phyloP scores from a whole-genome alignment of 2,329 filamentous ascomycete species.

The Fusarium fujikuroi region DNA sequence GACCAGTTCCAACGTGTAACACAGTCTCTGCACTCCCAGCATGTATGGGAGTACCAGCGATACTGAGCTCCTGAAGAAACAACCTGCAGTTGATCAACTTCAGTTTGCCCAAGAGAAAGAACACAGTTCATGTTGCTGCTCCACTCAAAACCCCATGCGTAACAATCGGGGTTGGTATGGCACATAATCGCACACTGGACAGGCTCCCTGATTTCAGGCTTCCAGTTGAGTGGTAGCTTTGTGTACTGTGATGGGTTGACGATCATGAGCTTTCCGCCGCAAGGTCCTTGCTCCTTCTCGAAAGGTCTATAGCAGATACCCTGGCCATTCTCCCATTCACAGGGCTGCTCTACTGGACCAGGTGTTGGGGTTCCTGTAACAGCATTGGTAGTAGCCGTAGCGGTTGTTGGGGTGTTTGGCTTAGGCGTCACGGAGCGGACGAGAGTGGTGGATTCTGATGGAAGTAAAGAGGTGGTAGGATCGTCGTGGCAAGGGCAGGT shows the following conservation, averaged over 20 bases:
- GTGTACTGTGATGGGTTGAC: not conserved
- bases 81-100: not conserved
- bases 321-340: not conserved
- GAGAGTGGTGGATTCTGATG: not conserved
- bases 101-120: not conserved
- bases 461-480: not conserved
- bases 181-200: not conserved
- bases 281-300: not conserved
- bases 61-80: not conserved
- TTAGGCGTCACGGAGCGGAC: not conserved
- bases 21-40: not conserved
- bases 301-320: not conserved
- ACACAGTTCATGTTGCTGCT: not conserved
- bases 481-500: slow-evolving; percentile 1
- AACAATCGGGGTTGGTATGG: not conserved
- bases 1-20: not conserved
- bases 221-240: not conserved
- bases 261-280: not conserved
- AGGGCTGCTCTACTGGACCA: not conserved
- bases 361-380: not conserved
- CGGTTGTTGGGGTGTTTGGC: not conserved
- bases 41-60: not conserved
- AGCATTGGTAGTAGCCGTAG: not conserved
- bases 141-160: not conserved
- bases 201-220: not conserved